Percentiles rank a stretch among this genome's conserved stretches.
phyloP scores from a whole-genome alignment of 129 eudicot genomes.

The Lactuca saligna region DNA sequence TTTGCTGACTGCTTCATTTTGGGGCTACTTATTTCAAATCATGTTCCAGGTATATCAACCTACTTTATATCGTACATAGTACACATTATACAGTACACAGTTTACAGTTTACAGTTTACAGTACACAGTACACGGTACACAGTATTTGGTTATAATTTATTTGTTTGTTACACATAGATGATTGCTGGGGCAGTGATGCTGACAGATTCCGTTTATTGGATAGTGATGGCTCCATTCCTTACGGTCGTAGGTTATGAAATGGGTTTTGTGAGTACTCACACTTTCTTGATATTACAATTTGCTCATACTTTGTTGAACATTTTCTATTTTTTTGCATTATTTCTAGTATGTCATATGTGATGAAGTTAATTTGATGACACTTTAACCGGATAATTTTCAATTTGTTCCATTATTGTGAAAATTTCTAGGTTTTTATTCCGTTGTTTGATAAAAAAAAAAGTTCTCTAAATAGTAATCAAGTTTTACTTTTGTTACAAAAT shows the following conservation, averaged over 20 bases:
- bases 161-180: conserved; percentile 52
- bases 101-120: too few species aligned
- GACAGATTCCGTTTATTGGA: conserved; percentile 79
- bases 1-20: conserved; percentile 28
- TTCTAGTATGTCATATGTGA: too few species aligned
- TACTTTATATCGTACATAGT: too few species aligned
- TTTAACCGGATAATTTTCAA: too few species aligned
- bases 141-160: neutral
- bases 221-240: conserved; percentile 64
- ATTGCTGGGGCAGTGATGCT: conserved; percentile 77
- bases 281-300: neutral
- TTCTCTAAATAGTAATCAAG: too few species aligned
- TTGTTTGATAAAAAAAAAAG: too few species aligned
- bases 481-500: too few species aligned
- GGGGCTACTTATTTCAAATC: conserved; percentile 54
- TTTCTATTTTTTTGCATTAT: neutral
- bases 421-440: too few species aligned
- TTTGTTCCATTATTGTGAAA: too few species aligned
- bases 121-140: too few species aligned
- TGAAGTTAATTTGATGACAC: too few species aligned
- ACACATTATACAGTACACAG: too few species aligned
- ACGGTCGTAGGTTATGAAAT: conserved; percentile 52
- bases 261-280: conserved; percentile 54
- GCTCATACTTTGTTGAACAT: neutral
- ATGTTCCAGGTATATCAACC: conserved; percentile 53